Percentiles rank a stretch among this genome's conserved stretches.
These are phyloP conservation scores for Dipteronia sinensis DNA, from an alignment of 345 rosid genomes.

Conservation along the genomic window DNA sequence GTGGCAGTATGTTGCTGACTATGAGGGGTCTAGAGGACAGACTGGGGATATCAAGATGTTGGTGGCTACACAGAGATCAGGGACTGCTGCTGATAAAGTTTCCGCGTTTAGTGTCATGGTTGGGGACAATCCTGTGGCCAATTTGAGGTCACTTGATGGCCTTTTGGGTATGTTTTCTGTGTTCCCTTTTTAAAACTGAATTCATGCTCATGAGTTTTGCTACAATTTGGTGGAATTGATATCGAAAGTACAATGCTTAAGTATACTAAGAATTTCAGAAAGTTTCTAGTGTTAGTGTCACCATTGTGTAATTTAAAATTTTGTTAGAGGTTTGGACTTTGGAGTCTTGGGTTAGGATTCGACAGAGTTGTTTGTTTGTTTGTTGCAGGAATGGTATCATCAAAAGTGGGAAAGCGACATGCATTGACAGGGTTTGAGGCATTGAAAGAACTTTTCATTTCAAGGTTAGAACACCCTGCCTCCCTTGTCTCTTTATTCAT, in stretches of 20 bases:
- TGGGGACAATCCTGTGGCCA: slow-evolving; percentile 90
- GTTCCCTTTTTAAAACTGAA: not conserved
- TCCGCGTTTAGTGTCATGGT: slow-evolving; percentile 85
- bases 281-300: not conserved
- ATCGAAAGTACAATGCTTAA: not conserved
- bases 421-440: slow-evolving; percentile 90
- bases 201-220: slow-evolving; percentile 2
- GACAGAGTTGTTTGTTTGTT: slow-evolving; percentile 11
- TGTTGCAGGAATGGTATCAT: slow-evolving; percentile 82
- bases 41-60: slow-evolving; percentile 88
- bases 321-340: not conserved
- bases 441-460: slow-evolving; percentile 73
- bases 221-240: not conserved
- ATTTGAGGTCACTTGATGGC: slow-evolving; percentile 88
- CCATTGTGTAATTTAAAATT: not conserved
- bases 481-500: slow-evolving; percentile 10
- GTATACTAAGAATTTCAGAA: not conserved
- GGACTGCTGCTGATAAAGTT: slow-evolving; percentile 92
- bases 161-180: slow-evolving; percentile 60
- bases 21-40: slow-evolving; percentile 63
- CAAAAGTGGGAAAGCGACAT: slow-evolving; percentile 93
- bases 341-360: slow-evolving; percentile 7
- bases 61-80: slow-evolving; percentile 82
- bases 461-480: slow-evolving; percentile 42
- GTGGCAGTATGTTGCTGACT: slow-evolving; percentile 77